A percentile compares a stretch with the other conserved stretches of the same genome.
Evolutionary conservation across 192 early-diverging fungal genomes (phyloP).

Genomic region (Podila minutissima): DNA sequence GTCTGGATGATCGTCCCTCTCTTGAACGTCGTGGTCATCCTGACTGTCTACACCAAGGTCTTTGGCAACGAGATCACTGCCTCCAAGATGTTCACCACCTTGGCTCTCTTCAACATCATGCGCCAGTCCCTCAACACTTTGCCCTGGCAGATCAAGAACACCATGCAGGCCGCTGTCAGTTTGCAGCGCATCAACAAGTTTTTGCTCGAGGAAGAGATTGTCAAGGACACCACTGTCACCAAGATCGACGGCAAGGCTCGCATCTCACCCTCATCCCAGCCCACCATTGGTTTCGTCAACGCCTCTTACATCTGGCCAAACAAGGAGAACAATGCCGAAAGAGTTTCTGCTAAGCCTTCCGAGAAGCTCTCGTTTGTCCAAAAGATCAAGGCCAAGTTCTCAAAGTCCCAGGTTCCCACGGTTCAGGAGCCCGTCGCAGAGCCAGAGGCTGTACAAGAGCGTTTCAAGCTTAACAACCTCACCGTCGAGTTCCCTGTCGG

Average conservation of each 20-base stretch:
- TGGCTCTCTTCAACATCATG: conserved; percentile 80
- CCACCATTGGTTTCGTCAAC: conserved; percentile 36
- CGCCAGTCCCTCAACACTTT: conserved; percentile 71
- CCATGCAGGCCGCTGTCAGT: conserved; percentile 71
- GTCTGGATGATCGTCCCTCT: conserved; percentile 69
- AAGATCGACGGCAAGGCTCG: conserved; percentile 50
- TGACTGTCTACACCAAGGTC: conserved; percentile 68
- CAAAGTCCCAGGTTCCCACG: conserved; percentile 8
- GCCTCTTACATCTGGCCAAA: conserved; percentile 48
- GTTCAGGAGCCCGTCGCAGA: conserved; percentile 21
- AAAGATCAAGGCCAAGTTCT: conserved; percentile 26
- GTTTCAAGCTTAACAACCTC: conserved; percentile 71
- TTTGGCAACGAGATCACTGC: conserved; percentile 69
- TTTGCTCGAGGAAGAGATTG: conserved; percentile 83
- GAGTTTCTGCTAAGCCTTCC: conserved; percentile 4
- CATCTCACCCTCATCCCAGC: conserved; percentile 62
- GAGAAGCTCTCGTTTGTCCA: conserved; percentile 20
- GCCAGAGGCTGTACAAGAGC: conserved; percentile 13
- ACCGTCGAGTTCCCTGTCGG: conserved; percentile 73
- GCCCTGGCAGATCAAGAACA: conserved; percentile 65
- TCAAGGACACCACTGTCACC: conserved; percentile 48
- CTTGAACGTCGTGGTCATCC: conserved; percentile 67
- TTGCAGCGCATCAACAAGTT: conserved; percentile 78
- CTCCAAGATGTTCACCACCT: conserved; percentile 72
- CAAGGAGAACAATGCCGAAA: conserved; percentile 23